Conservation (phyloP, 805 yeast genomes). For the Isabelozyma pseudorhagii region DNA sequence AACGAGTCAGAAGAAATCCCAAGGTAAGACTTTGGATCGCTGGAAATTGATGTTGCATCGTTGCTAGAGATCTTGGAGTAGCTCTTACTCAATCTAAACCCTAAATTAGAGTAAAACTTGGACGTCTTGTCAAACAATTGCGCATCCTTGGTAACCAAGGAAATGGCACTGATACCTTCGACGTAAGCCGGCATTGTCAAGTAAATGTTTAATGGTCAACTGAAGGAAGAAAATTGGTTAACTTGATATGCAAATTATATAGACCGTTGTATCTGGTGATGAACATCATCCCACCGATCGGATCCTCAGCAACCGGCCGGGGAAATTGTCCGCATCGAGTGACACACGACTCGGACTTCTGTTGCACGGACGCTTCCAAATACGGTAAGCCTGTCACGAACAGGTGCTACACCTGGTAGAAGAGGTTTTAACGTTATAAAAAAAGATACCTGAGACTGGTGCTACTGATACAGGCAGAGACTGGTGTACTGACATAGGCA, state of each 20-base stretch:
- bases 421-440: too few relatives aligned
- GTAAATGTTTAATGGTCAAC: background rate
- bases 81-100: constrained; percentile 58
- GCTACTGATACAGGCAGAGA: too few relatives aligned
- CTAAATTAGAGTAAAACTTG: constrained; percentile 57
- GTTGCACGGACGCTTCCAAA: background rate
- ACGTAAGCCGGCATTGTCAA: constrained; percentile 4
- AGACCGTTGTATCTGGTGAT: background rate
- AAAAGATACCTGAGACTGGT: too few relatives aligned
- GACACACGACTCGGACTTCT: background rate
- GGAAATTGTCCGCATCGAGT: background rate
- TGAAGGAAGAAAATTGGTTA: background rate
- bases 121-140: constrained; percentile 45
- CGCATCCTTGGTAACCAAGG: constrained; percentile 56
- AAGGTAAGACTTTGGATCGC: constrained; percentile 26
- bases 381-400: too few relatives aligned
- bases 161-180: constrained; percentile 50
- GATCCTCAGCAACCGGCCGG: background rate
- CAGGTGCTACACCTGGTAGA: too few relatives aligned
- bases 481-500: too few relatives aligned
- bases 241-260: background rate
- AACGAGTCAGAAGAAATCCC: constrained; percentile 68
- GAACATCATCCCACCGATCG: background rate
- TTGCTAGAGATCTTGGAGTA: constrained; percentile 51
- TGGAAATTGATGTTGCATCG: constrained; percentile 20